Conservation (phyloP, 1,284 basidiomycete species). For the Cryptococcus jaspeensis region DNA sequence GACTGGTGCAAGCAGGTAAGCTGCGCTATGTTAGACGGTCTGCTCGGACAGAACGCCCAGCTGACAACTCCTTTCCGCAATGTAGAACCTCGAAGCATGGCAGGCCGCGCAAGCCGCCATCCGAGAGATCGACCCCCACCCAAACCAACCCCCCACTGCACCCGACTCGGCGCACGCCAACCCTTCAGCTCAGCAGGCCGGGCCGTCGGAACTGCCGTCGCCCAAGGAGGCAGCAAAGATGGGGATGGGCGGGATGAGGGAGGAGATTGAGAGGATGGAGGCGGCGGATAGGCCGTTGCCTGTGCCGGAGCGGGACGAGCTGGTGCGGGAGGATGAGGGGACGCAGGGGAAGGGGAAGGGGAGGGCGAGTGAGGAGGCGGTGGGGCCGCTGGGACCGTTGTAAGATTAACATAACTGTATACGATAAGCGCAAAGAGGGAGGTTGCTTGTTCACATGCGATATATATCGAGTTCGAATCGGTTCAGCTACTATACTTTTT, state of each 20-base stretch:
- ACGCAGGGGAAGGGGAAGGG: slow-evolving; percentile 16
- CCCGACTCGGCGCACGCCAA: slow-evolving; percentile 17
- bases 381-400: slow-evolving; percentile 26
- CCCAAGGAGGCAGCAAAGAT: neutral
- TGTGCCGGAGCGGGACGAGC: slow-evolving; percentile 21
- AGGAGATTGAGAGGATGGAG: slow-evolving; percentile 35
- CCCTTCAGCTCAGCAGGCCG: slow-evolving; percentile 6
- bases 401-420: slow-evolving; percentile 5
- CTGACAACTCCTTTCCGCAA: slow-evolving; percentile 4
- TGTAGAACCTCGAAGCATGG: slow-evolving; percentile 92
- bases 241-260: slow-evolving; percentile 20
- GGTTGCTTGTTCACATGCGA: no score
- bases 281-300: slow-evolving; percentile 38
- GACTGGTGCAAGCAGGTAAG: slow-evolving; percentile 92
- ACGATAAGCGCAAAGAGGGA: neutral
- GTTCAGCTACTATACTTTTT: no score
- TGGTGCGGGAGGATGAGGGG: neutral
- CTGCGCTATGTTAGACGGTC: slow-evolving; percentile 9
- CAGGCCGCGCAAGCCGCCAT: slow-evolving; percentile 91
- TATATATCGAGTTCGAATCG: no score
- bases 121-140: slow-evolving; percentile 81
- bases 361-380: neutral
- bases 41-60: neutral
- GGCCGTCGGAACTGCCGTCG: neutral
- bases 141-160: slow-evolving; percentile 58